These are phyloP conservation scores for Fusarium drepaniforme DNA, from an alignment of 2,329 filamentous ascomycete species.

Conservation along the genomic window DNA sequence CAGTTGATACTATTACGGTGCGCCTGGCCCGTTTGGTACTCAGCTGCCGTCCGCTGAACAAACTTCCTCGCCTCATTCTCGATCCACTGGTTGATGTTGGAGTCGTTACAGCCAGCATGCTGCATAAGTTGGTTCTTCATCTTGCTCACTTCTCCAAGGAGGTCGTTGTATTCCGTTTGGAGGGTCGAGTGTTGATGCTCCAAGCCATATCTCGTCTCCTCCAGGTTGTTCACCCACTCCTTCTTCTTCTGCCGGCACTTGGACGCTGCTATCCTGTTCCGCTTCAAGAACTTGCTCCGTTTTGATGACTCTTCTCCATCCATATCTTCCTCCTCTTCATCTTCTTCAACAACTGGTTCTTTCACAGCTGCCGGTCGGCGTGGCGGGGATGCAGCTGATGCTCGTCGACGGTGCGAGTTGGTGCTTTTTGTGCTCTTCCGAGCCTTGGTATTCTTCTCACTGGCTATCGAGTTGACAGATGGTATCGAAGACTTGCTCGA, in stretches of 20 bases:
- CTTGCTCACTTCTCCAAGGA: slow-evolving; percentile 58
- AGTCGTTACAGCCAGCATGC: slow-evolving; percentile 65
- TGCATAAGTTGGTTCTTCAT: slow-evolving; percentile 65
- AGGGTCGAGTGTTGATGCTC: slow-evolving; percentile 59
- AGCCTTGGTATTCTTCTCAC: not conserved
- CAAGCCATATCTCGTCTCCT: slow-evolving; percentile 58
- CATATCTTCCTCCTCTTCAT: slow-evolving; percentile 19
- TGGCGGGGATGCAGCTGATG: not conserved
- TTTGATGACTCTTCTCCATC: slow-evolving; percentile 53
- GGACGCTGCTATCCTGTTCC: slow-evolving; percentile 79
- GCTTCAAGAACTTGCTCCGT: slow-evolving; percentile 71
- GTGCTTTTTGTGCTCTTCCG: not conserved
- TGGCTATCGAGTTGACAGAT: slow-evolving; percentile 1
- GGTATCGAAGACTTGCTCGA: slow-evolving; percentile 38
- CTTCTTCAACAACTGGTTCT: slow-evolving; percentile 20
- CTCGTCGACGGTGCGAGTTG: slow-evolving; percentile 1
- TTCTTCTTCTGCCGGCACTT: slow-evolving; percentile 80
- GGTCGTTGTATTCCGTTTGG: slow-evolving; percentile 55
- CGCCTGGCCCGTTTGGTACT: not conserved
- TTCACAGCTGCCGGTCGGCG: slow-evolving; percentile 2
- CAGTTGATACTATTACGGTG: not conserved
- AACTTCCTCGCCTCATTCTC: slow-evolving; percentile 64
- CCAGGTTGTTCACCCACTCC: slow-evolving; percentile 63
- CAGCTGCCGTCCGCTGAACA: slow-evolving; percentile 49
- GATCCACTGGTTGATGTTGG: slow-evolving; percentile 66